These are phyloP conservation scores for Vaccinium macrocarpon DNA, from an alignment of 148 eudicot species.

Conservation along the genomic window DNA sequence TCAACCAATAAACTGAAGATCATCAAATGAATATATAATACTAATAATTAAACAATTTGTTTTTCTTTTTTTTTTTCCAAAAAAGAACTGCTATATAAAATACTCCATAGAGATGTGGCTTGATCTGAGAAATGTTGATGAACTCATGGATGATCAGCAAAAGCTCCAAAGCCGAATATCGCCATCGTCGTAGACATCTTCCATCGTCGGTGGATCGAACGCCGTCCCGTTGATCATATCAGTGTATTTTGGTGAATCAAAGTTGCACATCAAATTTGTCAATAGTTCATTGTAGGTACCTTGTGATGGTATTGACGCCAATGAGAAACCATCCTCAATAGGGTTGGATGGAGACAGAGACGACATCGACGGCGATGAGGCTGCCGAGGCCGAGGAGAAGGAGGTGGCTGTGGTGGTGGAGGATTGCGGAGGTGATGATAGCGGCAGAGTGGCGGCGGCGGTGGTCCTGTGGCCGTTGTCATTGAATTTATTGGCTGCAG, in stretches of 20 bases:
- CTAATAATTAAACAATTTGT: neutral
- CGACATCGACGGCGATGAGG: conserved; percentile 26
- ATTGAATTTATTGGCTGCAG: conserved; percentile 38
- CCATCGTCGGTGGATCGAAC: conserved; percentile 48
- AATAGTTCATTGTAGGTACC: conserved; percentile 17
- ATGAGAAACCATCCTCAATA: conserved; percentile 32
- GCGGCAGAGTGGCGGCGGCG: neutral
- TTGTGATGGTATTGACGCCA: conserved; percentile 6
- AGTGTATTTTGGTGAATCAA: conserved; percentile 55
- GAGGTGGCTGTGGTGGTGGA: conserved; percentile 16
- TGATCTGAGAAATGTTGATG: neutral
- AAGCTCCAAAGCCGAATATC: conserved; percentile 80
- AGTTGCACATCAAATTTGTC: conserved; percentile 29
- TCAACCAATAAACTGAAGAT: conserved; percentile 35
- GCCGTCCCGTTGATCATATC: conserved; percentile 49
- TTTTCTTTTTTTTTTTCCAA: no score
- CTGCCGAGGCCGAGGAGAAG: conserved; percentile 26
- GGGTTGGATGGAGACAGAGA: conserved; percentile 24
- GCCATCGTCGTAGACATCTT: conserved; percentile 54
- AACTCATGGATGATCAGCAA: conserved; percentile 28
- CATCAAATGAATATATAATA: conserved; percentile 22
- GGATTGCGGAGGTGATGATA: conserved; percentile 8
- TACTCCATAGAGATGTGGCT: neutral
- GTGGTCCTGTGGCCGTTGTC: neutral
- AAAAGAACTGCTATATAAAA: neutral